Evolutionary conservation across 495 filamentous ascomycete genomes (phyloP), one percentile per base, ranked within the genome.

Genomic region (Copromyces sp.): DNA sequence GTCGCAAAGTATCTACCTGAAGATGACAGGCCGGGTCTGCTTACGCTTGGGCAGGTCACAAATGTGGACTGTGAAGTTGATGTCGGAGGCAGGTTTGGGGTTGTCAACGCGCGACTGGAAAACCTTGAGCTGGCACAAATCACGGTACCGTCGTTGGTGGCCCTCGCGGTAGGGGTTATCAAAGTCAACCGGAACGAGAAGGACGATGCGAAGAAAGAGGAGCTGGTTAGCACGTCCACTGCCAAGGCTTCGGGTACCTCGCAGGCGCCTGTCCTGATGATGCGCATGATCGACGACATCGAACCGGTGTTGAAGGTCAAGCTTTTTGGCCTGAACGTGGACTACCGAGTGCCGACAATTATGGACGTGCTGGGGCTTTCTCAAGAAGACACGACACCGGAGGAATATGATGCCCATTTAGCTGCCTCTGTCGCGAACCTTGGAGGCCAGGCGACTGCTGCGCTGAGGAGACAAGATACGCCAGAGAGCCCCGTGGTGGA

Each of bases 1-100:
- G 94, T 98, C 37, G 88, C 95, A 14, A 98, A 97, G 77, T 98
- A 98, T 77, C 85, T 99, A 5, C 94, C 96, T 1, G 94, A 98
- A 78, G 96, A 98, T 82, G 95, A 98, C 74, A 89, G 95, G 1
- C 96, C 96, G 16, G 96, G 96, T 0, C 83, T 98, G 38, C 81
- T 99, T 41, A 94, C 90, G 8, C 82, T 98, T 17, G 83, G 86
- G 11, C 81, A 88, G n/a, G 76, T 97, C 47, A 86, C 89, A 68
- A 84, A 89, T 9, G 73, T 94, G 12, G 86, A 90, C 32, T 78
- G 85, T 20, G 76, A 85, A 24, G 81, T 91, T 17, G 86, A 90
- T 59, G 72, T 94, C 45, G 86, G 88, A 29, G 87, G 89, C 3
- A 83, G 83, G 39, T 82, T 98, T 59, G 95, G 95, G 0, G 80